Percentiles rank a stretch among this genome's conserved stretches.
These are phyloP conservation scores for Fusarium devonianum DNA, from an alignment of 2,329 filamentous ascomycete genomes.

Conservation along the genomic window DNA sequence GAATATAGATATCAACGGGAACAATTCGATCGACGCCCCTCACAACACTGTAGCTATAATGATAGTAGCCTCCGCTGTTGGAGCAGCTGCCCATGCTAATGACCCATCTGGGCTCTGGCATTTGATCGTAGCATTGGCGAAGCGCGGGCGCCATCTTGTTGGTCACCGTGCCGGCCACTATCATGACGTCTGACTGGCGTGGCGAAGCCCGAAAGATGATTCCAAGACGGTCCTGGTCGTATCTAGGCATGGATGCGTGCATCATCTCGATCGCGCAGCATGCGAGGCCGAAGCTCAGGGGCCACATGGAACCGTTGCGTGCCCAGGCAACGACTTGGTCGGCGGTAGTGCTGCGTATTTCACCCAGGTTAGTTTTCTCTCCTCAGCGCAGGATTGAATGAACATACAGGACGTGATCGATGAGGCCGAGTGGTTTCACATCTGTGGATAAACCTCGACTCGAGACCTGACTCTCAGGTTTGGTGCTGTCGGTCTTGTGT, in stretches of 20 bases:
- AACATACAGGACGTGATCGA: neutral
- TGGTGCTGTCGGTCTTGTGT: too few relatives aligned
- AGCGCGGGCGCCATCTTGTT: slow-evolving; percentile 74
- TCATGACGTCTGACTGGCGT: slow-evolving; percentile 70
- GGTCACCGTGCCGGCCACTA: slow-evolving; percentile 70
- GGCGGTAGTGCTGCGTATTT: slow-evolving; percentile 54
- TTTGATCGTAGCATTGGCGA: slow-evolving; percentile 71
- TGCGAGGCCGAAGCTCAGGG: slow-evolving; percentile 67
- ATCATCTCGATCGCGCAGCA: slow-evolving; percentile 72
- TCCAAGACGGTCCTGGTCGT: slow-evolving; percentile 69
- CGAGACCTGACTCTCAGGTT: too few relatives aligned
- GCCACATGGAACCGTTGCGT: slow-evolving; percentile 66
- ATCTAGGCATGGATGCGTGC: slow-evolving; percentile 67
- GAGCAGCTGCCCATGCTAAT: slow-evolving; percentile 76
- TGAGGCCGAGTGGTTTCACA: too few relatives aligned
- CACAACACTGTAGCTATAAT: slow-evolving; percentile 74
- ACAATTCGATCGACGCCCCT: slow-evolving; percentile 71
- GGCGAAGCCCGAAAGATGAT: slow-evolving; percentile 74
- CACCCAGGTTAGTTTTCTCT: too few relatives aligned
- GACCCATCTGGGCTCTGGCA: slow-evolving; percentile 69
- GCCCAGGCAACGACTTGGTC: slow-evolving; percentile 66
- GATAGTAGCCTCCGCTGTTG: slow-evolving; percentile 77
- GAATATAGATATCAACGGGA: slow-evolving; percentile 73
- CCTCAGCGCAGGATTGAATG: neutral
- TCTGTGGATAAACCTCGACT: too few relatives aligned